Evolutionary conservation across 495 filamentous ascomycete genomes (phyloP), one percentile per base, ranked within the genome.

Genomic region (Usnea hakonensis): DNA sequence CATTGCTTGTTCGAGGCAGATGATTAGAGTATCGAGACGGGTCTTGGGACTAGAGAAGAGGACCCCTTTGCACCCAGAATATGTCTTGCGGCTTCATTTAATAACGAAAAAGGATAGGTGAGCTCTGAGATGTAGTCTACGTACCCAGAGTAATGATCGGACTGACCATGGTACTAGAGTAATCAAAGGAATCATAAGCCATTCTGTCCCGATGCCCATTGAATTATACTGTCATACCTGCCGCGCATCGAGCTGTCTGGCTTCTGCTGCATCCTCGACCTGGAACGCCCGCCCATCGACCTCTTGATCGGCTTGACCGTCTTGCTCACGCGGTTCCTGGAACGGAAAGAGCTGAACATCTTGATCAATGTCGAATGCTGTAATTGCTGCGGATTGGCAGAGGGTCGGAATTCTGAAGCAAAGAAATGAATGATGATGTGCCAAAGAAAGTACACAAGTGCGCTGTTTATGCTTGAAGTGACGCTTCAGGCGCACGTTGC

Each of bases 281-380:
- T 90, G 70, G 81, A 77, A 65, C 83, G 80, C 73, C 88, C 87
- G 74, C 85, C 83, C 75, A 84, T 83, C 71, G 81, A 83, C 75
- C 83, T 90, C 85, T 85, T 91, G 73, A 81, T 64, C 69, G 78
- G 78, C 77, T 85, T 91, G 77, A 80, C 81, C 75, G 86, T 79
- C 83, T 95, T 94, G 73, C 85, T 85, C 72, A 87, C 87, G 64
- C 88, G 85, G 74, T 88, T 81, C 75, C 83, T 87, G 59, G 83
- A 83, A 71, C 79, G 78, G 78, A 92, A 91, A 68, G 88, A 90
- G 73, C 88, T 88, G 80, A 92, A 91, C 89, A 92, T 92, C 68
- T 61, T 81, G 81, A 71, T 71, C 67, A 75, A 74, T 70, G 64
- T 65, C 69, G 66, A 65, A 67, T 33, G 44, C 55, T 50, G 58